These are phyloP conservation scores for Annulohypoxylon maeteangense DNA, from an alignment of 495 filamentous ascomycete genomes.

Conservation along the genomic window DNA sequence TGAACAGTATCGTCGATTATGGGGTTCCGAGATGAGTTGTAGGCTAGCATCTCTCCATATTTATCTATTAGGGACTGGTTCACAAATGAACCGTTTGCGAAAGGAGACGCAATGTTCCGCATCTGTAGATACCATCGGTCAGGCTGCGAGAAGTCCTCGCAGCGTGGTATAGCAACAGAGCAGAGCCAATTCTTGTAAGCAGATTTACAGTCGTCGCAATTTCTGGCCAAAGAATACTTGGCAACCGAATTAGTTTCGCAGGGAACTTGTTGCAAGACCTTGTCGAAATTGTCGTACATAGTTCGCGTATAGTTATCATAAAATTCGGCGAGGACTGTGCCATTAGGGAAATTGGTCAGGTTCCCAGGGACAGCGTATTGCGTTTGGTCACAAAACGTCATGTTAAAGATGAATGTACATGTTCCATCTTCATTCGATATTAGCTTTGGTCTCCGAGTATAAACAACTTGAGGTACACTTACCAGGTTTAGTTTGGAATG, in stretches of 20 bases:
- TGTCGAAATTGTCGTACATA: conserved; percentile 78
- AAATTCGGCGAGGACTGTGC: conserved; percentile 64
- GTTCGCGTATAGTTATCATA: conserved; percentile 73
- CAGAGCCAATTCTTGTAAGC: conserved; percentile 97
- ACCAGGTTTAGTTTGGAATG: conserved; percentile 83
- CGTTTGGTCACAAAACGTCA: conserved; percentile 84
- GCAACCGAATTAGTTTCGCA: conserved; percentile 75
- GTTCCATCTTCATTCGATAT: conserved; percentile 39
- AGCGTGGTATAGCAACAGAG: conserved; percentile 89
- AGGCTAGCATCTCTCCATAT: conserved; percentile 41
- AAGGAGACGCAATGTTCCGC: conserved; percentile 73
- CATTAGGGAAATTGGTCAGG: conserved; percentile 61
- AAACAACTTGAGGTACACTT: conserved; percentile 42
- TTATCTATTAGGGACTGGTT: conserved; percentile 43
- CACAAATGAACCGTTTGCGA: conserved; percentile 72
- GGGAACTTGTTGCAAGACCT: conserved; percentile 82
- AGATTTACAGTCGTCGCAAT: conserved; percentile 76
- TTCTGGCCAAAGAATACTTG: conserved; percentile 82
- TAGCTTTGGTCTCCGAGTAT: conserved; percentile 14
- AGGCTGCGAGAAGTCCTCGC: conserved; percentile 76
- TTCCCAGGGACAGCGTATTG: conserved; percentile 92
- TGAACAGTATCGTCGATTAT: conserved; percentile 74
- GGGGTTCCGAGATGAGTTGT: conserved; percentile 70
- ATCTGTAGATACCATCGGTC: conserved; percentile 65
- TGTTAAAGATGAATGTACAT: conserved; percentile 84